Evolutionary conservation across 148 eudicot genomes (phyloP).

Genomic region (Rhododendron ovatum): DNA sequence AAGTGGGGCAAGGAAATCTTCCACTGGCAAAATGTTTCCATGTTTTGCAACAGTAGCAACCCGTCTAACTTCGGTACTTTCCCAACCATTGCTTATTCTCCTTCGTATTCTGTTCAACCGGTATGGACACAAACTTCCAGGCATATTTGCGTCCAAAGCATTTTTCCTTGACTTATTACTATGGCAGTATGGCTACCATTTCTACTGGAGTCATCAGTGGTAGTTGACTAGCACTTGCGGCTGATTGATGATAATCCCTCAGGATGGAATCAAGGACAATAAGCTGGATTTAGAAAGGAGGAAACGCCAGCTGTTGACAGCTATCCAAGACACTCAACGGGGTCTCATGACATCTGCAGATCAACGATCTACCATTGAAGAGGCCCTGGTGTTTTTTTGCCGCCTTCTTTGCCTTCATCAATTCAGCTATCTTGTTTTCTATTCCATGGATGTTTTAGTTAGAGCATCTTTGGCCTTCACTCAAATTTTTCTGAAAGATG

Average conservation of each 20-base stretch:
- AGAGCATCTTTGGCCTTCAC: not conserved
- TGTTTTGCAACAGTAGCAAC: constrained; percentile 22
- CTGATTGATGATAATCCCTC: not conserved
- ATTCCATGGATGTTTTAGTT: not conserved
- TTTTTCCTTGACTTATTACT: not conserved
- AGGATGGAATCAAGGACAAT: constrained; percentile 20
- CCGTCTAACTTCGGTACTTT: constrained; percentile 17
- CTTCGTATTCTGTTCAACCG: not conserved
- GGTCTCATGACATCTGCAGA: constrained; percentile 62
- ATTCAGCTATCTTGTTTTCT: not conserved
- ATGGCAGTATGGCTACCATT: not conserved
- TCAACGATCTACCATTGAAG: constrained; percentile 76
- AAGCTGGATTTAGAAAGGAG: constrained; percentile 54
- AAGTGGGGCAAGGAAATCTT: constrained; percentile 9
- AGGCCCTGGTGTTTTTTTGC: constrained; percentile 35
- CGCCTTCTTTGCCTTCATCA: not conserved
- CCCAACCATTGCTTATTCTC: not conserved
- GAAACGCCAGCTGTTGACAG: constrained; percentile 54
- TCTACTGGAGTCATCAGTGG: not conserved
- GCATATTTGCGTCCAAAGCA: not conserved
- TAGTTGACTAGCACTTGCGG: not conserved
- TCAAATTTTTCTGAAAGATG: not conserved
- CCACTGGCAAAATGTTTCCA: constrained; percentile 9
- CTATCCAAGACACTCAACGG: constrained; percentile 69
- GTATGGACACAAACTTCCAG: not conserved